phyloP scores from a whole-genome alignment of 2,329 filamentous ascomycete species.

The Tricladium varicosporioides region DNA sequence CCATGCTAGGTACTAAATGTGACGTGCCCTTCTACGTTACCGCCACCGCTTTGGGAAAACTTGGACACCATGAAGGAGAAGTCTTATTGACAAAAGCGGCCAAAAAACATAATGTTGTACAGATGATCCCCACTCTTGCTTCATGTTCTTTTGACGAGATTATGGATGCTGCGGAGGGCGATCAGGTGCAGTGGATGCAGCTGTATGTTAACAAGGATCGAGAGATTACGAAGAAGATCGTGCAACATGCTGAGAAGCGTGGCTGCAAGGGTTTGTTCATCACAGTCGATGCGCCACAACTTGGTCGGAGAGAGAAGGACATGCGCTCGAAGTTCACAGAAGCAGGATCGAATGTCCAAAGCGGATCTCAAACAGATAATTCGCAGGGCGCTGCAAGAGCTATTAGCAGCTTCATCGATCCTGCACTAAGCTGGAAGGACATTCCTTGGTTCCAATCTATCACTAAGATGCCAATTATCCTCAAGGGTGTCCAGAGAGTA shows the following conservation, averaged over 20 bases:
- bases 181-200: slow-evolving; percentile 94
- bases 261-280: slow-evolving; percentile 97
- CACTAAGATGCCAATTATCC: slow-evolving; percentile 90
- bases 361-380: slow-evolving; percentile 72
- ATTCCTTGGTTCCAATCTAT: slow-evolving; percentile 90
- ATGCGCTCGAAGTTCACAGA: slow-evolving; percentile 94
- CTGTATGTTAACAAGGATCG: slow-evolving; percentile 95
- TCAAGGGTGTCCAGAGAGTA: slow-evolving; percentile 95
- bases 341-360: slow-evolving; percentile 78
- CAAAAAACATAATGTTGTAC: slow-evolving; percentile 82
- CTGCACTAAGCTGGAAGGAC: slow-evolving; percentile 87
- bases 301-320: slow-evolving; percentile 93
- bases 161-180: slow-evolving; percentile 73
- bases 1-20: slow-evolving; percentile 86
- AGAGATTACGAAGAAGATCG: slow-evolving; percentile 82
- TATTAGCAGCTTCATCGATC: slow-evolving; percentile 97
- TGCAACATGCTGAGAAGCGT: slow-evolving; percentile 84
- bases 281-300: slow-evolving; percentile 94
- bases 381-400: slow-evolving; percentile 91
- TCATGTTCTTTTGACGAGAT: slow-evolving; percentile 99
- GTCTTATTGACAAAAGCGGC: slow-evolving; percentile 85
- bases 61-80: slow-evolving; percentile 91
- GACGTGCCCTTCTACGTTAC: slow-evolving; percentile 94
- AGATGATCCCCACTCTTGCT: slow-evolving; percentile 98
- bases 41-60: slow-evolving; percentile 90